Evolutionary conservation across 768 basidiomycete species (phyloP).

Genomic region (Hypholoma sublateritium): DNA sequence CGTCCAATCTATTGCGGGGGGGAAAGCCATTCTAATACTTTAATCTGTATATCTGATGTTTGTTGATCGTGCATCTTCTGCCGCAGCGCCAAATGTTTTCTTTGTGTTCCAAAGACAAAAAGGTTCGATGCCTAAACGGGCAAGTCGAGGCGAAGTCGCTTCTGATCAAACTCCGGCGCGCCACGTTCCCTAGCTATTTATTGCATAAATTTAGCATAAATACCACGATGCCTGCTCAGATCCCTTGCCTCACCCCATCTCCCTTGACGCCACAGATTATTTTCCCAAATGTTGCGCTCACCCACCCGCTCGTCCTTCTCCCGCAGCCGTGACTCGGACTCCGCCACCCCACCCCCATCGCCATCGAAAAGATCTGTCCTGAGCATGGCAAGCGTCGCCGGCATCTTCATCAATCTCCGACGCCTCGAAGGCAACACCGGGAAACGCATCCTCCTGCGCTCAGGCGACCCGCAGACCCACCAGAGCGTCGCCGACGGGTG

Average conservation of each 20-base stretch:
- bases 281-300: constrained; percentile 14
- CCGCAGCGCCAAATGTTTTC: neutral
- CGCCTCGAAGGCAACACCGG: constrained; percentile 29
- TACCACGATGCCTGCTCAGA: neutral
- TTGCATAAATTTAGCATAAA: constrained; percentile 5
- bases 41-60: too few relatives aligned
- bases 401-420: constrained; percentile 53
- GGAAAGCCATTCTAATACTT: too few relatives aligned
- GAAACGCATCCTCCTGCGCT: constrained; percentile 27
- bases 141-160: neutral
- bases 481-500: constrained; percentile 28
- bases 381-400: constrained; percentile 44
- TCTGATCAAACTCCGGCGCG: constrained; percentile 2
- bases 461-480: constrained; percentile 43
- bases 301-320: constrained; percentile 12
- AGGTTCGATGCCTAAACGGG: constrained; percentile 1
- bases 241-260: neutral
- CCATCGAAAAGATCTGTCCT: constrained; percentile 24
- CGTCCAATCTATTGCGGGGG: too few relatives aligned
- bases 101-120: neutral
- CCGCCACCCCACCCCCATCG: constrained; percentile 2
- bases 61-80: too few relatives aligned
- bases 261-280: neutral
- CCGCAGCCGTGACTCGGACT: constrained; percentile 9
- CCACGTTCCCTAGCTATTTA: neutral